Percentiles rank a stretch among this genome's conserved stretches.
Evolutionary conservation across 164 flowering plant genomes (phyloP).

Genomic region (Buxus sempervirens): DNA sequence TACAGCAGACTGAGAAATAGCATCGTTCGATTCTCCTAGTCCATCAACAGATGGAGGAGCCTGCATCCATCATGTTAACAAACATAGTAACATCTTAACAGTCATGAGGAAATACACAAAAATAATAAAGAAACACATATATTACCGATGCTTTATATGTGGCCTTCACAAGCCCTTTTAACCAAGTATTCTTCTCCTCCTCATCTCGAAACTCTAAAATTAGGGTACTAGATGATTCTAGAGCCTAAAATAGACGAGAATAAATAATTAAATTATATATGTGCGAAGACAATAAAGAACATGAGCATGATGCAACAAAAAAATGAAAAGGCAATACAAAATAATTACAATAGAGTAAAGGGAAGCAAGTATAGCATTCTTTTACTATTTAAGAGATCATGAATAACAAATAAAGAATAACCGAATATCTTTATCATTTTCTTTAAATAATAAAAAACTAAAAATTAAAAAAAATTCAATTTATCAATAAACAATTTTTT

Average conservation of each 20-base stretch:
- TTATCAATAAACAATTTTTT: too few relatives aligned
- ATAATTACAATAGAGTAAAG: too few relatives aligned
- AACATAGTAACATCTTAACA: slow-evolving; percentile 3
- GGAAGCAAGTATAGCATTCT: too few relatives aligned
- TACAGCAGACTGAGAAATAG: slow-evolving; percentile 26
- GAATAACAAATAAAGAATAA: too few relatives aligned
- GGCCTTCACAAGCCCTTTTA: slow-evolving; percentile 73
- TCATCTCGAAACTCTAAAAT: slow-evolving; percentile 67
- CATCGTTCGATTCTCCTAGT: slow-evolving; percentile 43
- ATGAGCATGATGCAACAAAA: neutral
- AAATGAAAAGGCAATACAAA: too few relatives aligned
- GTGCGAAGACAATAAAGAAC: neutral
- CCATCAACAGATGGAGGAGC: slow-evolving; percentile 64
- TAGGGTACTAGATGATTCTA: slow-evolving; percentile 88
- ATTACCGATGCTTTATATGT: slow-evolving; percentile 91
- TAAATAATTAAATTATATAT: neutral
- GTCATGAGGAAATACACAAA: neutral
- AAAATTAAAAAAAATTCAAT: too few relatives aligned
- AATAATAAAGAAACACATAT: neutral
- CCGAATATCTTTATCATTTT: too few relatives aligned
- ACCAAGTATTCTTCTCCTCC: slow-evolving; percentile 70
- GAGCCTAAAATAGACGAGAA: slow-evolving; percentile 41
- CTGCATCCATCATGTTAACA: slow-evolving; percentile 31
- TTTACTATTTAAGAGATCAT: too few relatives aligned
- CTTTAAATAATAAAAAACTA: too few relatives aligned